Evolutionary conservation across 306 rosid genomes (phyloP), one percentile per base, ranked within the genome.

Genomic region (Arachis stenosperma): DNA sequence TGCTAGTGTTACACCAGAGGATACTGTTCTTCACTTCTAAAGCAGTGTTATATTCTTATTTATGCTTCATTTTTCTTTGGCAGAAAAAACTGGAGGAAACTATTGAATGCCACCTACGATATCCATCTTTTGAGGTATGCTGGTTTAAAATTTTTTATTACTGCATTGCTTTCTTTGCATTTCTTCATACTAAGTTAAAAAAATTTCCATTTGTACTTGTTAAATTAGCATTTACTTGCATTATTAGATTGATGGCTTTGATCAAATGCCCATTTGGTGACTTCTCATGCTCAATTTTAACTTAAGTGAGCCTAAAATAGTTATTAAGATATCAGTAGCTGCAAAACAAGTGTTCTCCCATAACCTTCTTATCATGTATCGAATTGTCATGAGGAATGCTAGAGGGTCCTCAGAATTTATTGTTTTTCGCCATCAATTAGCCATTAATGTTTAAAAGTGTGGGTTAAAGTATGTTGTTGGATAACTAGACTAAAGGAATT

Each of bases 41-140:
- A 39, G 8, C 33, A 12, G 39, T 33, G 15, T 43, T 61, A 56
- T 60, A 42, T 61, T 53, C 27, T 22, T 78, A 54, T 60, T 50
- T 61, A 55, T 78, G 44, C 43, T 70, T 50, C 14, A 2, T 47
- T 71, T 58, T 71, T 60, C 72, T 13, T 70, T 75, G 53, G 50
- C 96, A 91, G 98, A 86, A 86, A 91, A 90, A 85, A 67, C 79
- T 58, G 9, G 98, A 95, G 17, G 96, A 88, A 80, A 80, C 96
- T 68, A 44, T 82, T 39, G 89, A 85, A 71, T 84, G 97, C 39
- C 78, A 80, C 10, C 71, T 86, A 63, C 80, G 81, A 27, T 95
- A 88, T 82, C 87, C 97, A 13, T 81, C 89, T 79, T 90, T 88
- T 75, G 89, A 91, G 99, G 98, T 91, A 86, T 64, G 67, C 4